These are phyloP conservation scores for Platanus orientalis DNA, from an alignment of 164 flowering plant genomes.

Conservation along the genomic window DNA sequence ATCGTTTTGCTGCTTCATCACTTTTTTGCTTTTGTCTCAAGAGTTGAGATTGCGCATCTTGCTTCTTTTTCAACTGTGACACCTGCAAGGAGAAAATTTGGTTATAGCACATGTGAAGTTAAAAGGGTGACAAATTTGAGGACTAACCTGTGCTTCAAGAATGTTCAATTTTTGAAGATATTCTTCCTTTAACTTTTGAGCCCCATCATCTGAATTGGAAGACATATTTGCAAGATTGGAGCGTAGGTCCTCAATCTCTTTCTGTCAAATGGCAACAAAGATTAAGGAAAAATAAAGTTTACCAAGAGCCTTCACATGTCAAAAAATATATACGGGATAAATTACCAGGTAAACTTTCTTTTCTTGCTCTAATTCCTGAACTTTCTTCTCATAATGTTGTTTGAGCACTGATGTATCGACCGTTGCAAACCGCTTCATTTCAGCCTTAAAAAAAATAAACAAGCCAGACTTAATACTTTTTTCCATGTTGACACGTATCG, in stretches of 20 bases:
- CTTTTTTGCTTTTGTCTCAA: conserved; percentile 94
- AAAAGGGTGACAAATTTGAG: background rate
- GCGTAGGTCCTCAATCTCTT: conserved; percentile 79
- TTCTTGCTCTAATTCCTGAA: conserved; percentile 82
- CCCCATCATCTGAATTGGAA: conserved; percentile 74
- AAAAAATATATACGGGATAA: background rate
- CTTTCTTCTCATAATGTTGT: conserved; percentile 94
- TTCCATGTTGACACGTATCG: too few species aligned
- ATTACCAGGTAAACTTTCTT: conserved; percentile 68
- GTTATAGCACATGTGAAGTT: background rate
- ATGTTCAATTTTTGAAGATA: conserved; percentile 87
- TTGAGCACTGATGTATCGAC: conserved; percentile 74
- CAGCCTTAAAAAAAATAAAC: conserved; percentile 54
- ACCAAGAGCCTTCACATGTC: background rate
- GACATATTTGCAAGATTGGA: conserved; percentile 64
- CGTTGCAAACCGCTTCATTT: conserved; percentile 75
- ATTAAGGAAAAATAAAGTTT: background rate
- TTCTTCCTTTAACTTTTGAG: conserved; percentile 80
- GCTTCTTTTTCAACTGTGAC: conserved; percentile 88
- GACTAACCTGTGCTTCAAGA: conserved; percentile 80
- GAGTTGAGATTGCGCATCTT: conserved; percentile 94
- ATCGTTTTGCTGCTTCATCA: conserved; percentile 86
- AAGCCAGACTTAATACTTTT: too few species aligned
- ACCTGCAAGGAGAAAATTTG: conserved; percentile 47
- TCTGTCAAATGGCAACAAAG: conserved; percentile 39